Percentiles rank a stretch among this genome's conserved stretches.
Conservation (phyloP, 306 rosid genomes). For the Cucurbita ficifolia region DNA sequence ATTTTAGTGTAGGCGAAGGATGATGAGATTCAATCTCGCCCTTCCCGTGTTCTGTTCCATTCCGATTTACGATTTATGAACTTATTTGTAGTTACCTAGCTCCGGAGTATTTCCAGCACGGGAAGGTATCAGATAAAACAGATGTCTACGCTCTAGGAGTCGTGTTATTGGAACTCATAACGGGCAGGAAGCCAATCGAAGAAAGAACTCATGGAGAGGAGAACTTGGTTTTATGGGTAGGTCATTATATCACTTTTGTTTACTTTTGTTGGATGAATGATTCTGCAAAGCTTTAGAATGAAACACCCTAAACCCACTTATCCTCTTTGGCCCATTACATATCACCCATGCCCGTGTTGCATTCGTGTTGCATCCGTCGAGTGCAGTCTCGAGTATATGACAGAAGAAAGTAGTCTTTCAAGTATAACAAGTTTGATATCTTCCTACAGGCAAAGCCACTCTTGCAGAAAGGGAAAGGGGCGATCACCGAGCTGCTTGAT, state of each 20-base stretch:
- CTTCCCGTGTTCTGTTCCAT: background rate
- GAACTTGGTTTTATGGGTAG: constrained; percentile 87
- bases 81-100: constrained; percentile 58
- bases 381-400: background rate
- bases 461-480: constrained; percentile 70
- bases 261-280: background rate
- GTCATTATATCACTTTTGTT: constrained; percentile 12
- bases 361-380: background rate
- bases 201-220: constrained; percentile 68
- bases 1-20: background rate
- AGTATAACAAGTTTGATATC: background rate
- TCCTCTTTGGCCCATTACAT: no score
- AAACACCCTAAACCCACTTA: background rate
- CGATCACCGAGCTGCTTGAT: constrained; percentile 76
- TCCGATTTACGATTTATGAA: background rate
- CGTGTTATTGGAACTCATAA: constrained; percentile 78
- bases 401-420: background rate
- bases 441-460: constrained; percentile 72
- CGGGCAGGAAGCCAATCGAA: constrained; percentile 92
- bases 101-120: constrained; percentile 96
- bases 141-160: constrained; percentile 94
- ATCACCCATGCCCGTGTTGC: background rate
- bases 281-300: background rate
- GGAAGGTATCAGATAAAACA: constrained; percentile 86
- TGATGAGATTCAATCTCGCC: constrained; percentile 2